Evolutionary conservation across 192 early-diverging fungal genomes (phyloP), one percentile per base, ranked within the genome.

Genomic region (Obelidium mucronatum): DNA sequence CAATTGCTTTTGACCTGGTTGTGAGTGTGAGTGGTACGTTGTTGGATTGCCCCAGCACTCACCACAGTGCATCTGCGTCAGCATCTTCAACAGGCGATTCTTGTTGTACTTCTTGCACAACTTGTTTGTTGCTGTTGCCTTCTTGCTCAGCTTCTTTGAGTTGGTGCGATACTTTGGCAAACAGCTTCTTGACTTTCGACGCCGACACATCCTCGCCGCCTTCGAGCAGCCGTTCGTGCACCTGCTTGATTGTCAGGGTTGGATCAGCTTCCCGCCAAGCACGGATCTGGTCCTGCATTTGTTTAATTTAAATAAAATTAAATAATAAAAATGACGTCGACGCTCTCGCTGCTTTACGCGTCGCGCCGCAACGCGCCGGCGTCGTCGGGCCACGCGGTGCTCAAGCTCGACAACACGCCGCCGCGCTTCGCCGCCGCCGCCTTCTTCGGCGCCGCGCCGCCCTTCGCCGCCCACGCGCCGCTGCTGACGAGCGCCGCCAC

Each of bases 41-140:
- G 37, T n/a, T 36, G 0, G 24, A 17, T 24, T 26, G 15, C 4
- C 19, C 22, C 63, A 65, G 37, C 11, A 65, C 67, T 17, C 11
- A 69, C 67, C 67, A 69, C 42, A 69, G 48, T 8, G 33, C 48
- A 53, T 69, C 33, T 19, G 48, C 13, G 30, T 69, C 67, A n/a
- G n/a, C n/a, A n/a, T n/a, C n/a, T n/a, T n/a, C 51, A 52, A n/a
- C 15, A 52, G 51, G 51, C 51, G 51, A n/a, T 13, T 13, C 13
- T 13, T n/a, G 51, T 13, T 17, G 15, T 13, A 52, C 13, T 13
- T 17, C 15, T 13, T 17, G 15, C 13, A 19, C 13, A 24, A 24
- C 26, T 40, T 34, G 31, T n/a, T 17, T 28, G 15, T 36, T 36
- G 33, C 26, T 24, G 40, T n/a, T n/a, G n/a, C 34, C 28, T n/a